Evolutionary conservation across 305 asterid species (phyloP).

Genomic region (Solanum hybrid): DNA sequence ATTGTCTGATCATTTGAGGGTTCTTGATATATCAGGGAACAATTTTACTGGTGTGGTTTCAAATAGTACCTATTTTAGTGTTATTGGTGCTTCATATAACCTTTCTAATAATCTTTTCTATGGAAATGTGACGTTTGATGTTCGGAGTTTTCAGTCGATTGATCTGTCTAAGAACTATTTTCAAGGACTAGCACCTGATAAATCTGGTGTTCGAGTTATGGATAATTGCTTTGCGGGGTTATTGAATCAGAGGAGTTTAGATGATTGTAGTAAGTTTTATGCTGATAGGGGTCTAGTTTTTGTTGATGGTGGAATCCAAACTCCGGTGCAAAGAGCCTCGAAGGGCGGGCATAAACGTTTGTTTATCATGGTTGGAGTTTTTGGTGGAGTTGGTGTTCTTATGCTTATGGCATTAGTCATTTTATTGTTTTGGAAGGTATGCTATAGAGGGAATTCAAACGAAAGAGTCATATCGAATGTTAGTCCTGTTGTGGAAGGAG

Average conservation of each 20-base stretch:
- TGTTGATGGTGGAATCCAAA: neutral
- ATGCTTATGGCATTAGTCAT: constrained; percentile 15
- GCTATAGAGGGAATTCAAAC: constrained; percentile 6
- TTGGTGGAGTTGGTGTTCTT: constrained; percentile 54
- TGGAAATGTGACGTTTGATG: constrained; percentile 33
- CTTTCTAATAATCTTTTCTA: constrained; percentile 52
- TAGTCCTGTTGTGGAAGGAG: constrained; percentile 14
- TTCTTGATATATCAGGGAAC: constrained; percentile 51
- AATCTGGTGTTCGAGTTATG: neutral
- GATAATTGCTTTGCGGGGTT: constrained; percentile 35
- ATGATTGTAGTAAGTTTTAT: constrained; percentile 39
- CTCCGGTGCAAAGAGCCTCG: neutral
- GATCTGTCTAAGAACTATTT: constrained; percentile 58
- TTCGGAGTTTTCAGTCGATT: constrained; percentile 10
- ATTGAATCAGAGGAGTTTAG: constrained; percentile 26
- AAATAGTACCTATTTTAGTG: constrained; percentile 10
- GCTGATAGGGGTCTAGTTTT: constrained; percentile 13
- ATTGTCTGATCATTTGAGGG: constrained; percentile 15
- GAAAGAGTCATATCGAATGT: constrained; percentile 10
- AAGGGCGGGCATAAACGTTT: constrained; percentile 10
- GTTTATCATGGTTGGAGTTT: constrained; percentile 43
- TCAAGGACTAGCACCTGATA: constrained; percentile 32
- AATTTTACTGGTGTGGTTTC: constrained; percentile 45
- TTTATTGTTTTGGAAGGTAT: constrained; percentile 22
- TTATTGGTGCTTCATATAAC: constrained; percentile 29